Conservation (phyloP, 1,139 yeast genomes). For the Candida freyschussii region DNA sequence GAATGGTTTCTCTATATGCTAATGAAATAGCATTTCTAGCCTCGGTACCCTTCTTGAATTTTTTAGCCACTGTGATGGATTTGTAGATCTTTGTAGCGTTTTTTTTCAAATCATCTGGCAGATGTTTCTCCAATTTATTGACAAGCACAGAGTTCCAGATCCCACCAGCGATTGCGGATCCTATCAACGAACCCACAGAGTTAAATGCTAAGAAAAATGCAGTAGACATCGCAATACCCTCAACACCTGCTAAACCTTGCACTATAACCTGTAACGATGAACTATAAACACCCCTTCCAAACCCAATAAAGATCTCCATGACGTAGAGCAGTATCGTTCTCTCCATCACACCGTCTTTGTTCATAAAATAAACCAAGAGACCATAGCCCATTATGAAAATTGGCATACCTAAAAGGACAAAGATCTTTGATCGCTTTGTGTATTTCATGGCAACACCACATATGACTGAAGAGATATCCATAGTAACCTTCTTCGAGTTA, state of each 20-base stretch:
- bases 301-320: constrained; percentile 27
- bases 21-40: constrained; percentile 26
- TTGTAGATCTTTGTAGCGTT: constrained; percentile 24
- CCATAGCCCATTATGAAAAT: constrained; percentile 31
- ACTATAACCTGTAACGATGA: constrained; percentile 30
- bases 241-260: constrained; percentile 38
- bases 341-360: constrained; percentile 21
- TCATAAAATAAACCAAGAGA: constrained; percentile 25
- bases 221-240: constrained; percentile 42
- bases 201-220: constrained; percentile 39
- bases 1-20: constrained; percentile 27
- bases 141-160: constrained; percentile 25
- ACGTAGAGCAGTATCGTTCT: constrained; percentile 19
- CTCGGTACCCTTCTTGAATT: constrained; percentile 23
- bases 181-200: constrained; percentile 41
- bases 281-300: constrained; percentile 32
- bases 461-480: constrained; percentile 26
- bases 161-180: constrained; percentile 39
- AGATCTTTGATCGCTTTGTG: constrained; percentile 32
- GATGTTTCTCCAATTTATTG: constrained; percentile 27
- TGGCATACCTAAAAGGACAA: constrained; percentile 29
- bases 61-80: constrained; percentile 20
- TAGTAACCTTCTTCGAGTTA: constrained; percentile 26
- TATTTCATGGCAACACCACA: constrained; percentile 29
- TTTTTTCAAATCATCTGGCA: constrained; percentile 18